phyloP scores from a whole-genome alignment of 2,329 filamentous ascomycete genomes.

The Sarocladiaceae sp. region DNA sequence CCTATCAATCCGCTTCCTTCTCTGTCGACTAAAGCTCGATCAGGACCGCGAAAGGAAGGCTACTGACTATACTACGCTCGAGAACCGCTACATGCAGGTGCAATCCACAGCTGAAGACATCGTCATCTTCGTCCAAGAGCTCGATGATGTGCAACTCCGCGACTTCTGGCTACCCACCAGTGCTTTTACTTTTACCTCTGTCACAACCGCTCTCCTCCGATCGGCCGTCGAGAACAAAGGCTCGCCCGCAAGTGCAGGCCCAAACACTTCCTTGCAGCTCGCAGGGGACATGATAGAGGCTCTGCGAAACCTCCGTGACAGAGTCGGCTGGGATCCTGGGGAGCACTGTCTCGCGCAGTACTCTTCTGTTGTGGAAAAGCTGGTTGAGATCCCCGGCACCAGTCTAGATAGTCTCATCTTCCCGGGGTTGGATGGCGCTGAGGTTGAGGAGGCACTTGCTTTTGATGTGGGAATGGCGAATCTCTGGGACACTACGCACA shows the following conservation, averaged over 20 bases:
- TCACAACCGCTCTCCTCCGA: constrained; percentile 37
- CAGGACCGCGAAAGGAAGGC: constrained; percentile 13
- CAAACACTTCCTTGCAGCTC: constrained; percentile 26
- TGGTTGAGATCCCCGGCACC: neutral
- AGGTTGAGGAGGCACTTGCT: constrained; percentile 1
- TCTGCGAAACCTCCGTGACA: constrained; percentile 26
- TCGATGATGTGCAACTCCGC: constrained; percentile 28
- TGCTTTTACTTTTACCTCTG: constrained; percentile 36
- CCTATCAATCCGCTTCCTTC: constrained; percentile 34
- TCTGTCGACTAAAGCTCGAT: constrained; percentile 34
- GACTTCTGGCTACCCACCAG: constrained; percentile 40
- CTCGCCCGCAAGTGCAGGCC: constrained; percentile 17
- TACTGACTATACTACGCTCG: constrained; percentile 4
- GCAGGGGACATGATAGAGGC: constrained; percentile 29
- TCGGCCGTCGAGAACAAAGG: constrained; percentile 31
- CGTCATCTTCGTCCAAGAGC: constrained; percentile 34
- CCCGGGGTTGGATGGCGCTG: neutral
- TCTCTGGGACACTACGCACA: neutral
- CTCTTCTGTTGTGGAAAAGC: constrained; percentile 32
- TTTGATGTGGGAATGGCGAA: neutral
- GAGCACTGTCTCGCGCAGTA: constrained; percentile 37
- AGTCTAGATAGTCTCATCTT: neutral
- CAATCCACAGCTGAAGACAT: constrained; percentile 31
- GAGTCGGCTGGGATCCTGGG: constrained; percentile 36
- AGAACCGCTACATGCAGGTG: constrained; percentile 24